Conservation (phyloP, 2,329 filamentous ascomycete genomes). For the Mycocentrospora acerina region DNA sequence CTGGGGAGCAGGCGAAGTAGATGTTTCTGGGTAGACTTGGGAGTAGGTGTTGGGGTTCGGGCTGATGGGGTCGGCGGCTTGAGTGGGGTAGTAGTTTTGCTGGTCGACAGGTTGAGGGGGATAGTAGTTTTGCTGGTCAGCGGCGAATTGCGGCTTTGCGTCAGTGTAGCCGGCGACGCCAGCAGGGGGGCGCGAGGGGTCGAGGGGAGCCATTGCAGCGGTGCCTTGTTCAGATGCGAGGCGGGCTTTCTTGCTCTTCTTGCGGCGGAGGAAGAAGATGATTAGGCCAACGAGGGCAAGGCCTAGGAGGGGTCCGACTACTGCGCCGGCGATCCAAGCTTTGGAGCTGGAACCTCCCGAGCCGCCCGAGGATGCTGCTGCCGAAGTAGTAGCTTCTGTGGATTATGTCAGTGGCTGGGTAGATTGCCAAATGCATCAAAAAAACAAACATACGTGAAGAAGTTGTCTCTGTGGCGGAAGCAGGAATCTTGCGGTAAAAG, state of each 20-base stretch:
- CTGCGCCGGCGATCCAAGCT: constrained; percentile 34
- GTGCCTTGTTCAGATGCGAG: constrained; percentile 6
- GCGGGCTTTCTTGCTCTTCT: constrained; percentile 16
- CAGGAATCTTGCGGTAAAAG: constrained; percentile 27
- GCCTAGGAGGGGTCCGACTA: constrained; percentile 27
- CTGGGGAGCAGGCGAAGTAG: too few relatives aligned
- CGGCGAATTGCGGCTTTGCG: constrained; percentile 14
- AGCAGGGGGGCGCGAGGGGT: constrained; percentile 13
- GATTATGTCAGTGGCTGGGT: not conserved
- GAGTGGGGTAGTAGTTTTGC: too few relatives aligned
- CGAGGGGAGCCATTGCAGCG: constrained; percentile 9
- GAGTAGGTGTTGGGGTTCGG: too few relatives aligned
- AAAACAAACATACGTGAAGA: constrained; percentile 1
- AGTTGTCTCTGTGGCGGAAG: constrained; percentile 12
- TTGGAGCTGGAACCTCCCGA: constrained; percentile 16
- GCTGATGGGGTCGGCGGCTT: too few relatives aligned
- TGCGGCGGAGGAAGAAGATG: constrained; percentile 27
- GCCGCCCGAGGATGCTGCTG: not conserved
- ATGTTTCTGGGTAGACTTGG: too few relatives aligned
- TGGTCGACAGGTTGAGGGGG: constrained; percentile 3
- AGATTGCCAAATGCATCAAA: not conserved
- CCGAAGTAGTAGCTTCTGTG: not conserved
- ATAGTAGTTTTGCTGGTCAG: constrained; percentile 10
- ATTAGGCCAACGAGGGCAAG: constrained; percentile 27
- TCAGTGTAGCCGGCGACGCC: constrained; percentile 19